phyloP scores from a whole-genome alignment of 371 early-diverging fungal genomes.

The Blakeslea trispora region DNA sequence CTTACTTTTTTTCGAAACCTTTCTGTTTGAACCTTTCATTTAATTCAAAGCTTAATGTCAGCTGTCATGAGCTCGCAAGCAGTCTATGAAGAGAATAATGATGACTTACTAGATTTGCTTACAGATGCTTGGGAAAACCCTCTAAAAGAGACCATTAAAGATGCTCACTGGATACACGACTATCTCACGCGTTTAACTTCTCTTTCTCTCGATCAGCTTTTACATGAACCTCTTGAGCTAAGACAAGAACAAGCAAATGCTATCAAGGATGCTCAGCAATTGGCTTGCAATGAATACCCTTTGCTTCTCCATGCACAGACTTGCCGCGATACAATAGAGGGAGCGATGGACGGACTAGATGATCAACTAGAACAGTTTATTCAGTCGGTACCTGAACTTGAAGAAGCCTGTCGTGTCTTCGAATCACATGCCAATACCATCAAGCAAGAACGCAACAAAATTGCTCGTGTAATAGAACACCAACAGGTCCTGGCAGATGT shows the following conservation, averaged over 20 bases:
- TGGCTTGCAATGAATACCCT: slow-evolving; percentile 73
- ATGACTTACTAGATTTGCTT: slow-evolving; percentile 31
- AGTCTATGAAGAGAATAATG: slow-evolving; percentile 26
- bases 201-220: slow-evolving; percentile 57
- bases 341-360: slow-evolving; percentile 56
- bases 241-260: slow-evolving; percentile 59
- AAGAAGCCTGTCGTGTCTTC: slow-evolving; percentile 51
- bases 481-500: slow-evolving; percentile 65
- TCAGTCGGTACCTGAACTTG: slow-evolving; percentile 52
- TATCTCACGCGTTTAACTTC: slow-evolving; percentile 67
- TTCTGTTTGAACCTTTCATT: no score
- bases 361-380: slow-evolving; percentile 53
- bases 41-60: no score
- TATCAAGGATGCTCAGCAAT: slow-evolving; percentile 64
- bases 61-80: neutral
- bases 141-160: slow-evolving; percentile 14
- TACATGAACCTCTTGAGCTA: slow-evolving; percentile 53
- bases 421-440: slow-evolving; percentile 31
- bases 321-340: slow-evolving; percentile 57
- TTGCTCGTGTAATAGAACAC: slow-evolving; percentile 58
- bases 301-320: slow-evolving; percentile 68
- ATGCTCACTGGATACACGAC: slow-evolving; percentile 55
- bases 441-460: slow-evolving; percentile 51
- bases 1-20: no score
- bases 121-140: slow-evolving; percentile 24